Evolutionary conservation across 2,329 filamentous ascomycete species (phyloP).

Genomic region (Intubia oerlemansii): DNA sequence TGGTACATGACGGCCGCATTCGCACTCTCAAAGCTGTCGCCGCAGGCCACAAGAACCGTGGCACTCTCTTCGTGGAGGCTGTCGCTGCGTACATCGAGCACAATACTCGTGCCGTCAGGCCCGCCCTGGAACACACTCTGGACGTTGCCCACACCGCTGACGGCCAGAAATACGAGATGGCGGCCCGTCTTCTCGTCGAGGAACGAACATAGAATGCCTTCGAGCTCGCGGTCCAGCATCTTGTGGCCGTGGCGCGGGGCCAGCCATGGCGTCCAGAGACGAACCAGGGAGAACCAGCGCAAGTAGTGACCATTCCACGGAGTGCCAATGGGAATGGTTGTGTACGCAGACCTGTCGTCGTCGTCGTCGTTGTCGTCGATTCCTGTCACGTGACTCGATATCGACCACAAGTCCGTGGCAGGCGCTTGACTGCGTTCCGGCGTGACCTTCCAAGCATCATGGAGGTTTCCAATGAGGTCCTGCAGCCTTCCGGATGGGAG

Average conservation of each 20-base stretch:
- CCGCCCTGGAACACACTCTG: constrained; percentile 46
- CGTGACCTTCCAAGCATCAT: constrained; percentile 30
- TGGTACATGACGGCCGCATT: constrained; percentile 73
- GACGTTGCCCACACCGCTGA: constrained; percentile 54
- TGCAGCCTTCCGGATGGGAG: no score
- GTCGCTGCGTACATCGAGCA: constrained; percentile 54
- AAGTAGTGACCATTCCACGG: constrained; percentile 22
- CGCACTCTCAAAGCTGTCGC: constrained; percentile 51
- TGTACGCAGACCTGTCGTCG: constrained; percentile 28
- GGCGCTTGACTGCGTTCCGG: constrained; percentile 43
- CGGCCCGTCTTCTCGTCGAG: constrained; percentile 47
- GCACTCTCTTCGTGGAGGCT: constrained; percentile 29
- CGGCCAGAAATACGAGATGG: constrained; percentile 55
- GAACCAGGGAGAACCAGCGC: constrained; percentile 65
- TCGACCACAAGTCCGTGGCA: constrained; percentile 47
- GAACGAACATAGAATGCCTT: constrained; percentile 62
- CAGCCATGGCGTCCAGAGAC: constrained; percentile 67
- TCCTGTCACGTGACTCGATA: constrained; percentile 33
- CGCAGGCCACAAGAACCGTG: constrained; percentile 47
- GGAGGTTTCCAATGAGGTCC: no score
- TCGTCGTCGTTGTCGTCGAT: constrained; percentile 26
- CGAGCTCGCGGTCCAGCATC: constrained; percentile 40
- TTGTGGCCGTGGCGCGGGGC: constrained; percentile 64
- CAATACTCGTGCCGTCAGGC: constrained; percentile 34
- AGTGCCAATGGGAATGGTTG: constrained; percentile 35